Evolutionary conservation across 2,329 filamentous ascomycete genomes (phyloP).

Genomic region (Apiospora aurea): DNA sequence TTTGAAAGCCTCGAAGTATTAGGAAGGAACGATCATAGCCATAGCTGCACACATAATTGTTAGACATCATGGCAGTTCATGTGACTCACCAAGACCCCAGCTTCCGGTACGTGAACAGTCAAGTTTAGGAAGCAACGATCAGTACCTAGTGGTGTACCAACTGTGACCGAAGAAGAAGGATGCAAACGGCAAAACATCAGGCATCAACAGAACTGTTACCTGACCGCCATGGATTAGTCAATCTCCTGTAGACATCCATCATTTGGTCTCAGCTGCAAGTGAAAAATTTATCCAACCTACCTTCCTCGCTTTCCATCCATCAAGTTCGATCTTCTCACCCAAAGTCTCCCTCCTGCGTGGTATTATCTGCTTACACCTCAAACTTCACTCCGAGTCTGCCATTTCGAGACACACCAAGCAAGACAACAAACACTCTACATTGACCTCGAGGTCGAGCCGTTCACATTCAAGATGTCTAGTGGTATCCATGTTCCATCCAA

Average conservation of each 20-base stretch:
- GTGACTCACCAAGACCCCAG: too few species aligned
- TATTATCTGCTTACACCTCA: neutral
- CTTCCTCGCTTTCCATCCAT: neutral
- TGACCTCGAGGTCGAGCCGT: neutral
- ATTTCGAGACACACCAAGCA: neutral
- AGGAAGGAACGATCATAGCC: too few species aligned
- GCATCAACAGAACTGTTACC: neutral
- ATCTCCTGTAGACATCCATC: neutral
- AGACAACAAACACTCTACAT: neutral
- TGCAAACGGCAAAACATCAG: neutral
- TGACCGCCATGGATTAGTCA: neutral
- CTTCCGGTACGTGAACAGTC: too few species aligned
- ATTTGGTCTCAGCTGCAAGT: neutral
- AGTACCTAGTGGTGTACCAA: too few species aligned
- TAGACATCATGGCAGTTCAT: too few species aligned
- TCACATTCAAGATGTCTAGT: neutral
- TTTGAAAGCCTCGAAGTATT: too few species aligned
- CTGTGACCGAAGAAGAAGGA: too few species aligned
- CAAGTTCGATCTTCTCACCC: neutral
- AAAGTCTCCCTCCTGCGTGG: neutral
- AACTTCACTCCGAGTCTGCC: neutral
- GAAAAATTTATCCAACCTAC: neutral
- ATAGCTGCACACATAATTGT: too few species aligned
- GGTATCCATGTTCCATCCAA: neutral
- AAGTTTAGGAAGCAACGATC: too few species aligned